These are phyloP conservation scores for Phialocephala subalpina DNA, from an alignment of 2,329 filamentous ascomycete genomes.

Conservation along the genomic window DNA sequence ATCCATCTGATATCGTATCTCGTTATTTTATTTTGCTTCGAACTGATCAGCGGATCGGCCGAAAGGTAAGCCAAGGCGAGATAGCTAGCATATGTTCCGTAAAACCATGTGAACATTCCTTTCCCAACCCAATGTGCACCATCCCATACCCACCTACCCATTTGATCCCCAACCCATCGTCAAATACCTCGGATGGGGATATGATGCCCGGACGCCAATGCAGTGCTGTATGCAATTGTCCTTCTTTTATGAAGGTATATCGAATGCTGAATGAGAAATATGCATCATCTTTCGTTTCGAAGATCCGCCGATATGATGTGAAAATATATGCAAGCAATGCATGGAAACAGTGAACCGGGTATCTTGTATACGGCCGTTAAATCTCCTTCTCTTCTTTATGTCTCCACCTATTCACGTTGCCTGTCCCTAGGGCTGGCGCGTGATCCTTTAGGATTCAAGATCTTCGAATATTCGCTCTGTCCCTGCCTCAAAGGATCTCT, in stretches of 20 bases:
- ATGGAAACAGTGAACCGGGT: slow-evolving; percentile 37
- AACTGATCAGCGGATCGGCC: background rate
- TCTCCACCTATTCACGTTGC: slow-evolving; percentile 15
- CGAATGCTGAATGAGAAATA: slow-evolving; percentile 15
- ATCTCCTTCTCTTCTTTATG: slow-evolving; percentile 26
- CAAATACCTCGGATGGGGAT: background rate
- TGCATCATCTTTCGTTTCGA: slow-evolving; percentile 20
- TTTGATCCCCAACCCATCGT: slow-evolving; percentile 8
- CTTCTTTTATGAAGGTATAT: slow-evolving; percentile 17
- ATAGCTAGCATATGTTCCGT: background rate
- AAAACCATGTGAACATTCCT: background rate
- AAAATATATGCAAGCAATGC: slow-evolving; percentile 39
- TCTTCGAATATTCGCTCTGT: slow-evolving; percentile 6
- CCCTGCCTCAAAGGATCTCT: slow-evolving; percentile 35
- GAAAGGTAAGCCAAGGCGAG: background rate
- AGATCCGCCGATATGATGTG: slow-evolving; percentile 27
- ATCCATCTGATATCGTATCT: background rate
- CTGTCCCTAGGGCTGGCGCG: slow-evolving; percentile 9
- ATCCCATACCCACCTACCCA: background rate
- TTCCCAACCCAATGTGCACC: background rate
- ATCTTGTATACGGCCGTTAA: slow-evolving; percentile 40
- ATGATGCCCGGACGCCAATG: slow-evolving; percentile 28
- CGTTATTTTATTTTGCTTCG: slow-evolving; percentile 2
- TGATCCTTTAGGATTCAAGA: slow-evolving; percentile 13
- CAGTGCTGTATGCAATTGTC: slow-evolving; percentile 26